Evolutionary conservation across 331 rosid species (phyloP), one percentile per base, ranked within the genome.

Genomic region (Quercus phellos): DNA sequence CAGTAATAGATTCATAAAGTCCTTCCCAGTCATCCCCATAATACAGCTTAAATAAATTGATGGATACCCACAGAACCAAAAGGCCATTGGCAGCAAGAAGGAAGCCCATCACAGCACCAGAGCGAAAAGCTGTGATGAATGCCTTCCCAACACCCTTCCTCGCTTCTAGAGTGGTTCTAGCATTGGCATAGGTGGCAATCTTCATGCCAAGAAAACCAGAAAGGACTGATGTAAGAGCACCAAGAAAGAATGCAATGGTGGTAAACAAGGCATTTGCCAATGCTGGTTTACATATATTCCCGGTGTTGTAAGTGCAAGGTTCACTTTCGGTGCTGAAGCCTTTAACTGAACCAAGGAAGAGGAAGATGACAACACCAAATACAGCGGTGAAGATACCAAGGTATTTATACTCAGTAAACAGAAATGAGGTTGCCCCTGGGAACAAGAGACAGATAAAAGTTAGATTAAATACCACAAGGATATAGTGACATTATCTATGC

Each of bases 1-100:
- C 93, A 2, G 93, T 91, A 56, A 89, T 89, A 16, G 92, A 89
- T 68, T 91, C 92, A 19, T 89, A 91, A 1, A 91, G 79, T 70
- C 93, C 96, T 63, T 89, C 92, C 96, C 96, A 91, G 76, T 89
- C 96, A 72, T 91, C 93, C 32, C 92, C 92, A 76, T 89, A 91
- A 80, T 91, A 91, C 55, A 91, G 73, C 88, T 83, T 89, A 74
- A 91, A 89, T 67, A 91, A 74, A 73, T 79, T 81, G 78, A 91
- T 89, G 60, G 89, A 60, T 29, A 77, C 58, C 58, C 81, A 88
- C 26, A 91, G 81, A 55, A 88, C 91, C 74, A 90, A 81, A 61
- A 90, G 87, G 66, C 93, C 90, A 81, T 88, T 90, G 75, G 94
- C 90, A 67, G 91, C 85, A 75, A 91, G 91, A 74, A 88, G 97